Evolutionary conservation across 352 stramenopile species (phyloP), one percentile per base, ranked within the genome.

Genomic region (Phytopythium oedochilum): DNA sequence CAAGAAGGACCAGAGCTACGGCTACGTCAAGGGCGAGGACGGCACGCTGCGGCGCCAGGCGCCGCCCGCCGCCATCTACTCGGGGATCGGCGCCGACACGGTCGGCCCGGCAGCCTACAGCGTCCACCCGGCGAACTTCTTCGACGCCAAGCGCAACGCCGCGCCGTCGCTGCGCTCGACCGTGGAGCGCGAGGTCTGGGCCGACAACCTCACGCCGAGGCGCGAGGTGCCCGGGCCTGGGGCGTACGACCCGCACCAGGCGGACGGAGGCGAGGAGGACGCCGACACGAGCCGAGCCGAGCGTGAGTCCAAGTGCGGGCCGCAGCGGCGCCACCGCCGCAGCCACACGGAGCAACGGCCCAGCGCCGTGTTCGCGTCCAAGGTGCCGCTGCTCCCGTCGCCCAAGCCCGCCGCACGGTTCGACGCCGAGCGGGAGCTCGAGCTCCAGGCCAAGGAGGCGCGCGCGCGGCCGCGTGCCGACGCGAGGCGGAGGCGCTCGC

Each of bases 131-230:
- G 50, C 59, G 18, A 34, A 57, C 48, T 79, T 88, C 60, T 89
- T 67, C 70, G 75, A 89, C 59, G 79, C 83, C 18, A 71, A 70
- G 48, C 89, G 84, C 52, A 89, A 89, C 26, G 77, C 66, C 9
- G 79, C 77, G 28, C 53, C 77, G 20, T 89, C 79, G 20, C 64
- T 92, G 20, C 74, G 75, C 42, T 89, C 82, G 2, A 88, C 77
- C 0, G 74, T 83, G 10, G 84, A 89, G 61, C 77, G 82, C 12
- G 82, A 92, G 32, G 77, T 92, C 3, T 92, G 82, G 82, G 77
- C 83, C 47, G 77, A 77, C 46, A 73, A 81, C 44, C 79, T 77
- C 22, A 65, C 68, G n/a, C 65, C 68, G 11, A 59, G 52, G 9
- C 68, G 53, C n/a, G 29, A 43, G 23, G 54, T 92, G 8, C 82